phyloP scores from a whole-genome alignment of 257 asterid species.

The Fraxinus cuspidata region DNA sequence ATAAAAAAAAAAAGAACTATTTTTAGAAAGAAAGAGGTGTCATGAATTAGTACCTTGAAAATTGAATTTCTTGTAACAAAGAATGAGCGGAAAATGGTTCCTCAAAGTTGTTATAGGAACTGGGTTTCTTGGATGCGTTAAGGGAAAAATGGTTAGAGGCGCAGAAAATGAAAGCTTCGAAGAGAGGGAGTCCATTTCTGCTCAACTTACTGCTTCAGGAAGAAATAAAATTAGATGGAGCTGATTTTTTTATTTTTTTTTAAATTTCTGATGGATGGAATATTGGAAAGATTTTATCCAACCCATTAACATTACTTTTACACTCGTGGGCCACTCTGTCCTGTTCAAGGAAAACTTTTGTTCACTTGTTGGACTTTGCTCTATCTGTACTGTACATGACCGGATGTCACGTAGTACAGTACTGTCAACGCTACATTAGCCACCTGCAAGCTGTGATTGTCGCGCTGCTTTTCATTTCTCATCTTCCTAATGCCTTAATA shows the following conservation, averaged over 20 bases:
- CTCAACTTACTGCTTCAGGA: neutral
- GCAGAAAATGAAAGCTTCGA: slow-evolving; percentile 45
- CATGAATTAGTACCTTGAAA: slow-evolving; percentile 55
- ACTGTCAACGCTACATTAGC: too few species aligned
- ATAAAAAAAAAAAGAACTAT: too few species aligned
- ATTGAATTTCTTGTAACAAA: slow-evolving; percentile 44
- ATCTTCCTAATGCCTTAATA: slow-evolving; percentile 23
- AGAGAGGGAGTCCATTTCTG: slow-evolving; percentile 56
- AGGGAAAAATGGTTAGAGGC: slow-evolving; percentile 28
- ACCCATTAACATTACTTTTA: too few species aligned
- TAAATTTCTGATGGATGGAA: neutral
- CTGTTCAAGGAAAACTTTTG: too few species aligned
- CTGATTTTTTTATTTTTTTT: neutral
- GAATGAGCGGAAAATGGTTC: slow-evolving; percentile 25
- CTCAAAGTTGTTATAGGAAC: slow-evolving; percentile 19
- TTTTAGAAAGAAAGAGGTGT: neutral
- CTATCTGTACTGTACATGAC: too few species aligned
- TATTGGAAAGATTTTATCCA: neutral
- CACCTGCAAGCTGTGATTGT: too few species aligned
- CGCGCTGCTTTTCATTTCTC: slow-evolving; percentile 10
- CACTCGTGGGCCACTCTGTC: too few species aligned
- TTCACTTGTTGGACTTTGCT: too few species aligned
- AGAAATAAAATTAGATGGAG: neutral
- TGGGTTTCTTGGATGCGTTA: slow-evolving; percentile 31
- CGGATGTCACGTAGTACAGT: too few species aligned